Conservation (phyloP, 1,284 basidiomycete genomes). For the Cronartium ribicola region DNA sequence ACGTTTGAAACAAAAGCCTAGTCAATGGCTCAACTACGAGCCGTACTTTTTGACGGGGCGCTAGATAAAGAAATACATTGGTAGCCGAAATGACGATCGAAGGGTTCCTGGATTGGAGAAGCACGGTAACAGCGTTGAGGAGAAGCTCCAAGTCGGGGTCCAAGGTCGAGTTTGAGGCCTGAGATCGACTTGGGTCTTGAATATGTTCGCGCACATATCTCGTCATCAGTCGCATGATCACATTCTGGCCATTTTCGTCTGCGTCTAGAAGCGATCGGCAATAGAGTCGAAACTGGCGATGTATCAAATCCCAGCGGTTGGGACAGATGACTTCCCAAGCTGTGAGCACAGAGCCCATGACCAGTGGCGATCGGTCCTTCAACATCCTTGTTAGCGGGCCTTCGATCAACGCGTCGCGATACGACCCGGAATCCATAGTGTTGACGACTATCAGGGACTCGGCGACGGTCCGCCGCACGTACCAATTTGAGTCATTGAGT, state of each 20-base stretch:
- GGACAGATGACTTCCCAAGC: constrained; percentile 82
- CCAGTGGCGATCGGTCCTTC: constrained; percentile 76
- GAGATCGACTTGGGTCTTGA: constrained; percentile 60
- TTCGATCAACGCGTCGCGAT: constrained; percentile 26
- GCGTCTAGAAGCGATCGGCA: constrained; percentile 80
- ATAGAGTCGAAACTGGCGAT: constrained; percentile 78
- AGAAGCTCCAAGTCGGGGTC: constrained; percentile 69
- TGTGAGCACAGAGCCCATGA: constrained; percentile 76
- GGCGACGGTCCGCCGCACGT: constrained; percentile 47
- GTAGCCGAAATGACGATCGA: constrained; percentile 57
- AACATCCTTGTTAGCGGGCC: constrained; percentile 60
- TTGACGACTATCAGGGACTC: constrained; percentile 44
- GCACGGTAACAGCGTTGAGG: constrained; percentile 65
- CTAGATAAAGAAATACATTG: constrained; percentile 63
- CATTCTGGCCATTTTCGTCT: constrained; percentile 93
- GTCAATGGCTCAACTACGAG: constrained; percentile 66
- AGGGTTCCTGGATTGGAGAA: constrained; percentile 78
- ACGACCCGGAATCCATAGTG: constrained; percentile 24
- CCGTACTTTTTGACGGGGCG: constrained; percentile 59
- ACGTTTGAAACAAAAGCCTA: constrained; percentile 59
- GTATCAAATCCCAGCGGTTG: constrained; percentile 75
- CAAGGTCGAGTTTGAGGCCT: constrained; percentile 56
- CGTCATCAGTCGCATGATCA: constrained; percentile 70
- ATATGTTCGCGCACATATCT: constrained; percentile 82
- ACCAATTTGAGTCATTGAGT: constrained; percentile 48